Conservation (phyloP, 768 basidiomycete genomes). For the Leucocoprinus birnbaumii region DNA sequence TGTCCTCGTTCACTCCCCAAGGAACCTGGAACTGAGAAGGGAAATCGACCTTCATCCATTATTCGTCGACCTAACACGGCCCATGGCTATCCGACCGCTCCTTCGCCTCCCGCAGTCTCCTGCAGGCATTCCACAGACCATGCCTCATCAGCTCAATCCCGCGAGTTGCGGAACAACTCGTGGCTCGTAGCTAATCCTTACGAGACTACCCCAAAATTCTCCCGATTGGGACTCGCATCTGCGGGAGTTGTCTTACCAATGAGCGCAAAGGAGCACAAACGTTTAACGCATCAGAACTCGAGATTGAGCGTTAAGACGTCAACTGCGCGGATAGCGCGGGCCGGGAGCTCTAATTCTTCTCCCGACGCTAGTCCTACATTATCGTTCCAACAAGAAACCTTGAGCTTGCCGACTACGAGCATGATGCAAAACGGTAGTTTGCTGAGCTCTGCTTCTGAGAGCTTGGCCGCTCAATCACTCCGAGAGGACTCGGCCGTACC, state of each 20-base stretch:
- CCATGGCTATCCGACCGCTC: conserved; percentile 8
- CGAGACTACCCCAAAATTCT: conserved; percentile 36
- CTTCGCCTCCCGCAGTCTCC: conserved; percentile 2
- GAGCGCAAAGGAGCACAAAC: conserved; percentile 28
- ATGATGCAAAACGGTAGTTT: not conserved
- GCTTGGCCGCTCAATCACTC: not conserved
- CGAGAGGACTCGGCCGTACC: not conserved
- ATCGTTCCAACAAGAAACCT: not conserved
- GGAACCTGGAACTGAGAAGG: not conserved
- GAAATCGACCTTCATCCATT: not conserved
- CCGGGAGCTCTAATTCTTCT: not conserved
- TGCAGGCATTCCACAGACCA: conserved; percentile 12
- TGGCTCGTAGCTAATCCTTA: conserved; percentile 37
- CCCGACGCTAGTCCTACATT: not conserved
- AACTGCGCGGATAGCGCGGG: not conserved
- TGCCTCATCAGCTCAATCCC: conserved; percentile 6
- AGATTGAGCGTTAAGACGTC: not conserved
- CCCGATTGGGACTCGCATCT: conserved; percentile 31
- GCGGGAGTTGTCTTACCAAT: conserved; percentile 39
- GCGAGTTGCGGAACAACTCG: conserved; percentile 21
- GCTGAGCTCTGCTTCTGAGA: not conserved
- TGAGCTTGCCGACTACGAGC: not conserved
- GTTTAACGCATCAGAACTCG: not conserved
- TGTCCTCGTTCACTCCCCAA: not conserved
- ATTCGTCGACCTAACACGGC: conserved; percentile 7